Percentiles rank a stretch among this genome's conserved stretches.
Conservation (phyloP, 495 filamentous ascomycete genomes). For the Hypoxylon rickii region DNA sequence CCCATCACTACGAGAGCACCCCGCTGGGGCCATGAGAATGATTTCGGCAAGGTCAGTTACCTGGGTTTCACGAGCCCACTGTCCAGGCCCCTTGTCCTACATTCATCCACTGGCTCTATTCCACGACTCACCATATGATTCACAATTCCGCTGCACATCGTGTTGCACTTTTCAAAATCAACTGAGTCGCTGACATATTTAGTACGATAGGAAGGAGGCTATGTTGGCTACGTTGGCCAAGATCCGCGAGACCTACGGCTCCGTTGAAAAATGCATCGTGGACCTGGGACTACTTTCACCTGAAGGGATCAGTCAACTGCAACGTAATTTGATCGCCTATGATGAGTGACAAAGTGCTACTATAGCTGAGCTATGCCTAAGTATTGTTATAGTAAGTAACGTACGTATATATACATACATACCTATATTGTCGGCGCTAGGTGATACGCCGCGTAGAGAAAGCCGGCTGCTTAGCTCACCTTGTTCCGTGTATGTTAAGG, state of each 20-base stretch:
- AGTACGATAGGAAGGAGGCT: constrained; percentile 48
- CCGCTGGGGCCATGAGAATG: constrained; percentile 54
- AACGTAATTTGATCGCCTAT: constrained; percentile 53
- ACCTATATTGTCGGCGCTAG: no score
- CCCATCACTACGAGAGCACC: constrained; percentile 48
- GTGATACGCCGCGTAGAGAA: no score
- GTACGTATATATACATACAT: constrained; percentile 30
- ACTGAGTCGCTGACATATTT: no score
- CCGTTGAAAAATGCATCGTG: constrained; percentile 59
- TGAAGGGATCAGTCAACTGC: constrained; percentile 55
- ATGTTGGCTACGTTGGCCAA: constrained; percentile 60
- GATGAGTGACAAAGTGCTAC: constrained; percentile 30
- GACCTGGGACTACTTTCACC: constrained; percentile 56
- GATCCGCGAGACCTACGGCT: constrained; percentile 58
- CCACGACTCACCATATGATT: no score
- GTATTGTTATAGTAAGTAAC: constrained; percentile 25
- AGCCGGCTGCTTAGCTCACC: constrained; percentile 10
- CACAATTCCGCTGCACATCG: no score
- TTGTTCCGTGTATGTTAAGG: background rate
- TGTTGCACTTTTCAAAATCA: no score
- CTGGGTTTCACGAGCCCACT: constrained; percentile 6
- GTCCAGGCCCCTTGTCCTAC: background rate
- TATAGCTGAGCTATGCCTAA: constrained; percentile 39
- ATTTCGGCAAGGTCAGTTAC: constrained; percentile 50
- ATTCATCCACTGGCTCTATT: background rate